Evolutionary conservation across 2,329 filamentous ascomycete species (phyloP), one percentile per base, ranked within the genome.

Genomic region (Nakataea oryzae): DNA sequence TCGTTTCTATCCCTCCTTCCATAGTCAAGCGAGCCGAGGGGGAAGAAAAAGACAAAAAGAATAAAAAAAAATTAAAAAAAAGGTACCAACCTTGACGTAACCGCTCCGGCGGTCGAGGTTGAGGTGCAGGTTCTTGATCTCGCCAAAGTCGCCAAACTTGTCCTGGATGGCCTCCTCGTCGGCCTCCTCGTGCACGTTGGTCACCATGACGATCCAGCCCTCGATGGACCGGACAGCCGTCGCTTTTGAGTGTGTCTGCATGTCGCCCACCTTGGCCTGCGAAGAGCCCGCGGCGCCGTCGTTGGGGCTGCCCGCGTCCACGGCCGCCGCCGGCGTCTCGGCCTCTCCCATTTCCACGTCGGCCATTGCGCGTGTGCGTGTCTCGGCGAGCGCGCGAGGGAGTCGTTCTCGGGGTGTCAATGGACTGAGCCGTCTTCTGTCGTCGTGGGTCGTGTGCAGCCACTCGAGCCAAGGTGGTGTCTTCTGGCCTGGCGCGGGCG

Each of bases 201-300:
- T 93, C 67, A 90, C 90, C 65, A 91, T 86, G 70, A 95, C 81
- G 74, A 95, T 95, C 91, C 91, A 95, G 68, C 91, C 90, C 76
- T 95, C 90, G 71, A 95, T 93, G 62, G 88, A 92, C 69, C 90
- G 89, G 64, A 95, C 90, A 28, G 90, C 90, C 1, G 87, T 91
- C 62, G 90, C 90, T 72, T 89, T 88, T 50, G 82, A 80, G 69
- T 85, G 83, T 8, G 90, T 93, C 70, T 86, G 85, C 81, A 91
- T 88, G 70, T 88, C 85, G 69, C 79, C 77, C 65, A 83, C 78
- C 69, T 83, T 82, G 68, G 74, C 75, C 60, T 14, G 59, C 64
- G 50, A 29, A 41, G 3, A 21, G 34, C 28, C 4, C 34, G 30
- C 26, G 59, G 29, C 29, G 60, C 12, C 29, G 56, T 21, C 50